Conservation (phyloP, 805 yeast genomes). For the Wickerhamiella domercqiae region DNA sequence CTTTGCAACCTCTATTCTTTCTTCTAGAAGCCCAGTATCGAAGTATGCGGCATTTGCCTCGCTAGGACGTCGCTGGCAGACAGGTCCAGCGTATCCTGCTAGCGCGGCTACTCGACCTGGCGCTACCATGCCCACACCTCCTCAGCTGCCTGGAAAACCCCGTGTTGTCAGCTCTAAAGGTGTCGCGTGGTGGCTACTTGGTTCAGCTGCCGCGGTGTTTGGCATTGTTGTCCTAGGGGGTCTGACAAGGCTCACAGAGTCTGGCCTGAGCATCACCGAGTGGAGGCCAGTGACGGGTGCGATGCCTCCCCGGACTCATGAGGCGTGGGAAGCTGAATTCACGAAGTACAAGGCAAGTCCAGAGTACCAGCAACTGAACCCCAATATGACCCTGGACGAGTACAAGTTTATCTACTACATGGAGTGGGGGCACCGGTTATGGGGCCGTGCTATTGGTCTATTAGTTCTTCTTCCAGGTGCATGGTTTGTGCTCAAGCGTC, state of each 20-base stretch:
- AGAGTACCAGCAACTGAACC: conserved; percentile 76
- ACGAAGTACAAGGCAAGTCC: conserved; percentile 71
- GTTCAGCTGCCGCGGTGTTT: conserved; percentile 77
- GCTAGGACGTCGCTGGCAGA: no score
- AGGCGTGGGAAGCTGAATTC: conserved; percentile 80
- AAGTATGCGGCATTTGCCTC: no score
- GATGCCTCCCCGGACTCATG: conserved; percentile 67
- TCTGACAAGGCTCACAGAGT: conserved; percentile 83
- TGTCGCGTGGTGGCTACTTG: conserved; percentile 80
- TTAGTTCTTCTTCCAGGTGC: conserved; percentile 72
- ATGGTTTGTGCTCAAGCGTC: conserved; percentile 55
- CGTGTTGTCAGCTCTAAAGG: conserved; percentile 32
- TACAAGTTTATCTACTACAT: conserved; percentile 86
- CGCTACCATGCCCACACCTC: neutral
- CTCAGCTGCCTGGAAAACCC: conserved; percentile 10
- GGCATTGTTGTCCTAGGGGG: conserved; percentile 97
- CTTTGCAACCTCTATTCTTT: no score
- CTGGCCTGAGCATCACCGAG: conserved; percentile 91
- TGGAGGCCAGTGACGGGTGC: conserved; percentile 98
- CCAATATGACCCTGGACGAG: conserved; percentile 79
- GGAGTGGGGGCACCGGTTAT: conserved; percentile 95
- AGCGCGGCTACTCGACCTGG: conserved; percentile 1
- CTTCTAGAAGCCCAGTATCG: no score
- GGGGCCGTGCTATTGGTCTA: conserved; percentile 84
- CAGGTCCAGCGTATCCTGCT: conserved; percentile 1